Evolutionary conservation across 2,329 filamentous ascomycete species (phyloP).

Genomic region (Lasiodiplodia theobromae): DNA sequence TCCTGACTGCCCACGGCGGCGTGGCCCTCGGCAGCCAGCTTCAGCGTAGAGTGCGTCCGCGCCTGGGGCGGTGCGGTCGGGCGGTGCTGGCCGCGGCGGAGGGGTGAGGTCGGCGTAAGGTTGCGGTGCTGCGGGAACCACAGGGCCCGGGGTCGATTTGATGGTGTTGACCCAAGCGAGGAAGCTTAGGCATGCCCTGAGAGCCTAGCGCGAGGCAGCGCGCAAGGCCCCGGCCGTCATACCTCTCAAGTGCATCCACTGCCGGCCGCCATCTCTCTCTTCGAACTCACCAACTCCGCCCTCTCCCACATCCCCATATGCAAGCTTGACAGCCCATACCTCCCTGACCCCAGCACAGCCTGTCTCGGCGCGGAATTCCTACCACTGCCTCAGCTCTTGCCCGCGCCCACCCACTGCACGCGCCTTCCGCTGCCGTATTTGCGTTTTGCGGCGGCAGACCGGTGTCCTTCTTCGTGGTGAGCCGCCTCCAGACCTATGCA

Average conservation of each 20-base stretch:
- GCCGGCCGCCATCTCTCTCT: conserved; percentile 27
- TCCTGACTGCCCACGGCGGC: conserved; percentile 1
- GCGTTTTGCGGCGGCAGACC: conserved; percentile 29
- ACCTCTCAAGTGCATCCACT: conserved; percentile 26
- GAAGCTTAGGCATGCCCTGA: conserved; percentile 27
- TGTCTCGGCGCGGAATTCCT: neutral
- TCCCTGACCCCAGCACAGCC: neutral
- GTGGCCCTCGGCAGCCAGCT: conserved; percentile 4
- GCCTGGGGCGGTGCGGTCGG: neutral
- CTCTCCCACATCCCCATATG: conserved; percentile 20
- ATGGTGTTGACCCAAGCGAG: conserved; percentile 10
- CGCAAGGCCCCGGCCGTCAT: conserved; percentile 22
- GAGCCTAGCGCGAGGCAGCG: conserved; percentile 23
- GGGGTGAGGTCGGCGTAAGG: conserved; percentile 26
- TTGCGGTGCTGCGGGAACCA: conserved; percentile 19
- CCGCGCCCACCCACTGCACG: conserved; percentile 23
- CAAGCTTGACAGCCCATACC: neutral
- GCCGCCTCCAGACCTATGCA: conserved; percentile 29
- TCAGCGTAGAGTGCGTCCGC: neutral
- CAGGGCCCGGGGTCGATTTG: neutral
- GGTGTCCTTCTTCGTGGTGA: conserved; percentile 24
- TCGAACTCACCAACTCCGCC: conserved; percentile 23
- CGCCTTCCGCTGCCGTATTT: conserved; percentile 25
- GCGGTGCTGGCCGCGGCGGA: neutral
- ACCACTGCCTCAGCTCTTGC: conserved; percentile 8